These are phyloP conservation scores for Xylariales sp. DNA, from an alignment of 2,329 filamentous ascomycete species.

Conservation along the genomic window DNA sequence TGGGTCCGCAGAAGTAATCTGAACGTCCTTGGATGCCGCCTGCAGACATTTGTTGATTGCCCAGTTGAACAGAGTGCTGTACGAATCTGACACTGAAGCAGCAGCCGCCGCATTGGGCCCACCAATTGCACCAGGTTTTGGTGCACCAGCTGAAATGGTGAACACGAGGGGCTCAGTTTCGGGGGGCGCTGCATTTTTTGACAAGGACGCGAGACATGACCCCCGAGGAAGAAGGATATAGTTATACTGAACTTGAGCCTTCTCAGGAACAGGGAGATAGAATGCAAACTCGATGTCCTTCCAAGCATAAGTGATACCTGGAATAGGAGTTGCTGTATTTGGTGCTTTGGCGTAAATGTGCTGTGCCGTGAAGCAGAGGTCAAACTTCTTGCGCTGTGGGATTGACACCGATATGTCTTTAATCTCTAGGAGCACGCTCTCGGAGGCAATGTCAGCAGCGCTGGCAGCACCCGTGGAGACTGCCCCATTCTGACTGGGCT, in stretches of 20 bases:
- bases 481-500: slow-evolving; percentile 19
- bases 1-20: slow-evolving; percentile 49
- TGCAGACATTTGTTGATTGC: slow-evolving; percentile 50
- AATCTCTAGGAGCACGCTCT: slow-evolving; percentile 53
- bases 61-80: slow-evolving; percentile 57
- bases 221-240: slow-evolving; percentile 59
- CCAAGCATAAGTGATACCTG: slow-evolving; percentile 56
- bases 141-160: slow-evolving; percentile 54
- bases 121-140: slow-evolving; percentile 54
- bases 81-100: slow-evolving; percentile 52
- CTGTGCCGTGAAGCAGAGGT: slow-evolving; percentile 56
- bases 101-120: slow-evolving; percentile 47
- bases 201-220: slow-evolving; percentile 42
- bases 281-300: slow-evolving; percentile 60
- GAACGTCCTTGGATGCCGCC: slow-evolving; percentile 39
- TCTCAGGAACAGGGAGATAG: slow-evolving; percentile 61
- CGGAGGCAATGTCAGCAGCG: slow-evolving; percentile 37
- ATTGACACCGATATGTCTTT: slow-evolving; percentile 65
- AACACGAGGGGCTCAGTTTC: slow-evolving; percentile 57
- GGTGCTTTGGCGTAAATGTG: slow-evolving; percentile 54
- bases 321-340: slow-evolving; percentile 45
- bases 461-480: slow-evolving; percentile 12
- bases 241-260: slow-evolving; percentile 61
- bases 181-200: slow-evolving; percentile 34
- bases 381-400: slow-evolving; percentile 65